A percentile compares a stretch with the other conserved stretches of the same genome.
Conservation (phyloP, 345 rosid species). For the Populus simonii region DNA sequence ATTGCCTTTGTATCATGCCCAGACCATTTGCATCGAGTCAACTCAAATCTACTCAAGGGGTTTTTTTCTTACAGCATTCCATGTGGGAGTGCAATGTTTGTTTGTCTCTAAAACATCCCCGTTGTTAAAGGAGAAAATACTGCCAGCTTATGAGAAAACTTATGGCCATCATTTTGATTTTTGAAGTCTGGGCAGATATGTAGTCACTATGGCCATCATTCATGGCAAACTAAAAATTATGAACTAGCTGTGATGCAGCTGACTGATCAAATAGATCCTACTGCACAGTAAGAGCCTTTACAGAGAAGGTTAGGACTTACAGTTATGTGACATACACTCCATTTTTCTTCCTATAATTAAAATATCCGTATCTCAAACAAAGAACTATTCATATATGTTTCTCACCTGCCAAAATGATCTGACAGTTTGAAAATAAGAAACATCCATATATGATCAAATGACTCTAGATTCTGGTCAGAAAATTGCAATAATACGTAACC, state of each 20-base stretch:
- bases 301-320: neutral
- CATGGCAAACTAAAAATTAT: neutral
- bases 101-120: neutral
- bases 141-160: neutral
- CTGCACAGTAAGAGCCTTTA: neutral
- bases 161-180: neutral
- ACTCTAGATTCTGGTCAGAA: neutral
- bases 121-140: neutral
- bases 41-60: slow-evolving; percentile 1
- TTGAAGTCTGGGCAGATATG: neutral
- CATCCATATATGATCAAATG: neutral
- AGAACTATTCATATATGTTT: neutral
- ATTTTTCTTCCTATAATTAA: neutral
- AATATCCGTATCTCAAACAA: neutral
- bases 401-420: neutral
- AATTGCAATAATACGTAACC: neutral
- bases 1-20: neutral
- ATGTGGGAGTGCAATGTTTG: neutral
- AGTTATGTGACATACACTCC: neutral
- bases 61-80: neutral
- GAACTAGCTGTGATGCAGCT: neutral
- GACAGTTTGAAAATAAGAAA: too few species aligned
- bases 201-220: neutral
- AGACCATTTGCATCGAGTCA: slow-evolving; percentile 17
- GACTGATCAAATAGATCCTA: neutral